Evolutionary conservation across 2,329 filamentous ascomycete genomes (phyloP).

Genomic region (Epichloe sibirici): DNA sequence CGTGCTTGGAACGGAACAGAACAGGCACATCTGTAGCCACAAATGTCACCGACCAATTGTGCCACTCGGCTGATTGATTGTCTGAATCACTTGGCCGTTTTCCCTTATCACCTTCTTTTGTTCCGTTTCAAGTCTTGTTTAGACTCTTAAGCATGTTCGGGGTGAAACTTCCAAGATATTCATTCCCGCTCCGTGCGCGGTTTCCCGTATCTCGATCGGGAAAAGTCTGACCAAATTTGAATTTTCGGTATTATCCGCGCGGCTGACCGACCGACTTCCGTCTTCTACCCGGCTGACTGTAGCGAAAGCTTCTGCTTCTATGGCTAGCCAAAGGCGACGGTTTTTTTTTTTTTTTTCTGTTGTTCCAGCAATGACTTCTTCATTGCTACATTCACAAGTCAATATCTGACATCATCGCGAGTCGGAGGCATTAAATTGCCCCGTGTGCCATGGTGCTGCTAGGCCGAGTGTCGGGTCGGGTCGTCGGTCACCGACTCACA

Average conservation of each 20-base stretch:
- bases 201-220: not conserved
- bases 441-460: too few relatives aligned
- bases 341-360: not conserved
- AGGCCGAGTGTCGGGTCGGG: not conserved
- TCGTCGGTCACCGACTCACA: not conserved
- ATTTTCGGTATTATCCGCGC: not conserved
- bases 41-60: not conserved
- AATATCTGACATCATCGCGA: too few relatives aligned
- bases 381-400: too few relatives aligned
- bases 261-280: slow-evolving; percentile 3
- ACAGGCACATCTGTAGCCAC: not conserved
- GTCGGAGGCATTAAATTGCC: too few relatives aligned
- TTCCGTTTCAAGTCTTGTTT: too few relatives aligned
- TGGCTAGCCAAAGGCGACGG: not conserved
- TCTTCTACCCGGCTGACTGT: not conserved
- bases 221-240: not conserved
- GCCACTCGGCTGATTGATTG: not conserved
- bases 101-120: not conserved
- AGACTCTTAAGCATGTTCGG: too few relatives aligned
- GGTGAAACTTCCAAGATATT: too few relatives aligned
- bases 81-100: not conserved
- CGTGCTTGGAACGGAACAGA: slow-evolving; percentile 4
- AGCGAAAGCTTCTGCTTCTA: not conserved
- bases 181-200: not conserved
- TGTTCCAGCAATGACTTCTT: not conserved